Evolutionary conservation across 768 basidiomycete species (phyloP), one percentile per base, ranked within the genome.

Genomic region (Naganishia kalamii): DNA sequence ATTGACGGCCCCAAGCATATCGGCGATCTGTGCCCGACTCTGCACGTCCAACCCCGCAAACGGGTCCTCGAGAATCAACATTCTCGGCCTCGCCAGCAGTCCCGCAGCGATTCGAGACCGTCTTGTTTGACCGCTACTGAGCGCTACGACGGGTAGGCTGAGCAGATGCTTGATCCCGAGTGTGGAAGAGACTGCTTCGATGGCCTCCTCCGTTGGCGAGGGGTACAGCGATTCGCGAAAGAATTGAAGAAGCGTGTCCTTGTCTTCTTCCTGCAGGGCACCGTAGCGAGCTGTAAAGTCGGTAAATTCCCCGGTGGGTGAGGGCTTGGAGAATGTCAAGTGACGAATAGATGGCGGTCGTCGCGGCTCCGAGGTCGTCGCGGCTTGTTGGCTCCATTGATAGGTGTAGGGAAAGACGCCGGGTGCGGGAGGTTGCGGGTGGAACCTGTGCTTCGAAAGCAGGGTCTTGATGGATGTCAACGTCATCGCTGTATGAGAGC

Each of bases 261-360:
- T 83, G 72, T 94, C 93, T 72, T 88, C 89, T 19, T 94, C 92
- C 19, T 88, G 81, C 41, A 92, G 84, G 0, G 89, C 88, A 23
- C 90, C 91, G 74, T 97, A 98, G 2, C 92, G 85, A 2, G 92
- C 91, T 0, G 91, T 88, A 72, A 88, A 96, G 78, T 98, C 93
- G 66, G 88, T 88, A 79, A 98, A 98, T 12, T 84, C 88, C 8
- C 87, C 86, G 44, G 70, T 70, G 50, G 63, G 29, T 13, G 72
- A 75, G 66, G 70, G 78, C 64, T 70, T 73, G 3, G 79, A 77
- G 65, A 79, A 78, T 17, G 72, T 77, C 0, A 79, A 80, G 21
- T 76, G 73, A 35, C 82, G 80, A 1, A 82, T 80, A 19, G 85
- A 82, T 66, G 88, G 85, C 0, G 85, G 82, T 85, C 75, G 17